A percentile compares a stretch with the other conserved stretches of the same genome.
These are phyloP conservation scores for Paracorniculantispora psalliotae DNA, from an alignment of 2,329 filamentous ascomycete species.

Conservation along the genomic window DNA sequence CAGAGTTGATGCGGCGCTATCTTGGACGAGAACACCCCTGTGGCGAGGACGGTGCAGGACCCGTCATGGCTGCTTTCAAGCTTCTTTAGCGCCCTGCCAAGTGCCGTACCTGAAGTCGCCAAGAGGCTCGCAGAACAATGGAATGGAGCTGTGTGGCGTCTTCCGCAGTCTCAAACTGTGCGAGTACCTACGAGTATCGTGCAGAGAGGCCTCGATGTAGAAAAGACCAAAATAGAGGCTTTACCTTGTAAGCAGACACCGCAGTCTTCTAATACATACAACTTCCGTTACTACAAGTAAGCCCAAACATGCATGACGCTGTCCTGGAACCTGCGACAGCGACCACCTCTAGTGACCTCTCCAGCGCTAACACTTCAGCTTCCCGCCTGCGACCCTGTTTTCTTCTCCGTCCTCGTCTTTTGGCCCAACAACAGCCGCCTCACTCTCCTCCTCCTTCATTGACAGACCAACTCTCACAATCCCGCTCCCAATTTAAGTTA, in stretches of 20 bases:
- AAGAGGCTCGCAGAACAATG: no score
- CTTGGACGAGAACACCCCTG: no score
- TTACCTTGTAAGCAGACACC: no score
- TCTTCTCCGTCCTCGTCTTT: background rate
- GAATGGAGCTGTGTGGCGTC: background rate
- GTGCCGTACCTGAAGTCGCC: no score
- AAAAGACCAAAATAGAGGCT: no score
- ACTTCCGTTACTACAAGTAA: no score
- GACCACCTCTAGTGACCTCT: no score
- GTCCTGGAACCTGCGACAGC: background rate
- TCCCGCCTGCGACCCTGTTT: background rate
- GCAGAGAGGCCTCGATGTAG: background rate
- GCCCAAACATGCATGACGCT: background rate
- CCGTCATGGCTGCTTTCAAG: background rate
- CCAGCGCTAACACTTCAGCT: background rate
- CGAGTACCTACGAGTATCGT: background rate
- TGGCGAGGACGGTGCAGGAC: no score
- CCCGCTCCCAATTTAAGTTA: background rate
- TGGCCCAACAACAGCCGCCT: background rate
- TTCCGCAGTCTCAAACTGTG: background rate
- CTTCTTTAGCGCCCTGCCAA: background rate
- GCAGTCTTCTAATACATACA: no score
- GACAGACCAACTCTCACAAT: background rate
- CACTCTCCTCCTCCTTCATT: background rate
- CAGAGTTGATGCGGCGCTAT: no score